Conservation (phyloP, 768 basidiomycete species). For the Suillus clintonianus region DNA sequence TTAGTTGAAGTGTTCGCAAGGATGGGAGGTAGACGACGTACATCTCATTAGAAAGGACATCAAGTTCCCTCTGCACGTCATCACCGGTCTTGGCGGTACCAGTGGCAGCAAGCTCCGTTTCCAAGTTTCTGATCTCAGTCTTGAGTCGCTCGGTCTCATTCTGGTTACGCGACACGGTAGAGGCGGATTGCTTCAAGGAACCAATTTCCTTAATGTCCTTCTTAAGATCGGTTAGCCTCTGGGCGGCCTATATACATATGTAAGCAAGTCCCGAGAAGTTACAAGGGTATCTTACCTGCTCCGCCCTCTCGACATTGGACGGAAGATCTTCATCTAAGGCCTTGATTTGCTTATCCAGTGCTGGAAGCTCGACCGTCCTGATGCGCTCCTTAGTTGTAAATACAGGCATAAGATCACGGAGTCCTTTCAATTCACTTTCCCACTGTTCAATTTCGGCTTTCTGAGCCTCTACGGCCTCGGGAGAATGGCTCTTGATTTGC, state of each 20-base stretch:
- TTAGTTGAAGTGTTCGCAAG: neutral
- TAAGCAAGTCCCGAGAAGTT: conserved; percentile 6
- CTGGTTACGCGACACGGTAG: conserved; percentile 57
- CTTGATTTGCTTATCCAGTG: conserved; percentile 61
- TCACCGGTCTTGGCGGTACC: conserved; percentile 83
- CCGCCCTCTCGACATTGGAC: conserved; percentile 49
- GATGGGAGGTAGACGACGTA: conserved; percentile 37
- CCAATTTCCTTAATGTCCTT: conserved; percentile 62
- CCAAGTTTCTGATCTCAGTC: conserved; percentile 62
- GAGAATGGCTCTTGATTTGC: conserved; percentile 57
- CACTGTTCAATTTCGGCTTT: conserved; percentile 57
- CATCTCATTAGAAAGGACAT: conserved; percentile 64
- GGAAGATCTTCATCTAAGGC: conserved; percentile 58
- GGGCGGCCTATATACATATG: conserved; percentile 43
- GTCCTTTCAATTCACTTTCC: conserved; percentile 53
- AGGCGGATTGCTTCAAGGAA: conserved; percentile 61
- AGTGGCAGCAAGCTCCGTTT: conserved; percentile 65
- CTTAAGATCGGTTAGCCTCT: conserved; percentile 54
- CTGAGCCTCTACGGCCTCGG: conserved; percentile 42
- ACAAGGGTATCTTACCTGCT: conserved; percentile 51
- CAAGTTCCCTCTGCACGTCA: conserved; percentile 81
- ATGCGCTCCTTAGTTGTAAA: conserved; percentile 58
- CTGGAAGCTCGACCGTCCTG: conserved; percentile 62
- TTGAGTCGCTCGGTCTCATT: conserved; percentile 60
- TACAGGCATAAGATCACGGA: conserved; percentile 62